Conservation (phyloP, 805 yeast genomes). For the Myxozyma lipomycoides region DNA sequence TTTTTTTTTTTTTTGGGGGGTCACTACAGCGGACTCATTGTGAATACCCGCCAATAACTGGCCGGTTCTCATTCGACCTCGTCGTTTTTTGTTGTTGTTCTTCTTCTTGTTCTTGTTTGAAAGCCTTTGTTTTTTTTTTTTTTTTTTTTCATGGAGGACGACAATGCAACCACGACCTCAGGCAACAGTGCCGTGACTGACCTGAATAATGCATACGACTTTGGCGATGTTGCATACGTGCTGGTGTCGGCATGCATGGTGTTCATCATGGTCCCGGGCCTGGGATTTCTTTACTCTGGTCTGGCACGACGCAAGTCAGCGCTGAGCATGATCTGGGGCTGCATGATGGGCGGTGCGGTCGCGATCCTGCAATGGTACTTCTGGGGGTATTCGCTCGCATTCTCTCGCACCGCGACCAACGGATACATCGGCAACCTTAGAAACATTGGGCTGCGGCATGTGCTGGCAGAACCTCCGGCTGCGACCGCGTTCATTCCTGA, state of each 20-base stretch:
- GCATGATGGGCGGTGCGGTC: slow-evolving; percentile 80
- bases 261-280: slow-evolving; percentile 90
- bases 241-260: slow-evolving; percentile 50
- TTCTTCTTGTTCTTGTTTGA: background rate
- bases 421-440: slow-evolving; percentile 84
- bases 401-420: slow-evolving; percentile 72
- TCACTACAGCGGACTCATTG: too few species aligned
- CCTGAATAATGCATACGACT: slow-evolving; percentile 52
- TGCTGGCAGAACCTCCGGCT: slow-evolving; percentile 46
- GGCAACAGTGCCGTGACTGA: slow-evolving; percentile 74
- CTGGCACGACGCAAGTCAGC: slow-evolving; percentile 93
- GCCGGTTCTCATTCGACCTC: too few species aligned
- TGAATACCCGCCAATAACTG: too few species aligned
- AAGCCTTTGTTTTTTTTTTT: background rate
- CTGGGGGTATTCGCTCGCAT: slow-evolving; percentile 96
- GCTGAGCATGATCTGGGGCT: slow-evolving; percentile 86
- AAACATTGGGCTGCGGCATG: slow-evolving; percentile 74
- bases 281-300: slow-evolving; percentile 93
- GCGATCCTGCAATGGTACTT: slow-evolving; percentile 93
- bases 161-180: slow-evolving; percentile 43
- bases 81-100: too few species aligned
- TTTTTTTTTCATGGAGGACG: background rate
- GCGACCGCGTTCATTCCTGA: slow-evolving; percentile 61
- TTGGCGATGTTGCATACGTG: slow-evolving; percentile 41
- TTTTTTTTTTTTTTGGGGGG: too few species aligned